Base-by-base conservation (phyloP, 257 asterid genomes). In the Gentiana straminea region DNA sequence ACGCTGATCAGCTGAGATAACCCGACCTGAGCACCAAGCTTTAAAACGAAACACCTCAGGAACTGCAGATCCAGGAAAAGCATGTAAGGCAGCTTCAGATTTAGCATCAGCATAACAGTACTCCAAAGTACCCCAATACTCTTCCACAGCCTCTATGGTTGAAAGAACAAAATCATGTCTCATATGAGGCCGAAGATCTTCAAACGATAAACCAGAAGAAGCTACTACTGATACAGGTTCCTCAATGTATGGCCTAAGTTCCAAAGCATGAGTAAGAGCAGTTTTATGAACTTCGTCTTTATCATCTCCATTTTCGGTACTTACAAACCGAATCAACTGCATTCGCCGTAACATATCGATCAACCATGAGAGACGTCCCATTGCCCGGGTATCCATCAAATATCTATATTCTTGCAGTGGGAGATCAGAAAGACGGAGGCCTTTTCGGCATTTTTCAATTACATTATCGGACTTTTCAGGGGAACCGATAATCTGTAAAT, bases 121-220 rank as follows among this genome's bases (percentile, higher is more conserved):
- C 83, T 87, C 98, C 70, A 91, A 74, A 53, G 95, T 91, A 58
- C 70, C 77, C 98, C 96, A 91, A 81, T 91, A 91, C 60, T 84
- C 95, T 71, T 84, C 82, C 45, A 91, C 90, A 67, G 81, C 92
- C 66, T 70, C 81, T 75, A 69, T 79, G 71, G 77, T 81, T 15
- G 86, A 84, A 65, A 91, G 96, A 78, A 87, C 81, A 72, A 91
- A 91, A 72, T 91, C 98, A 72, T 91, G 94, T 68, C 98, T 81
- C 59, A 79, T 63, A 75, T 83, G 94, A 64, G 98, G 98, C 59
- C 98, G 98, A 66, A 87, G 84, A 75, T 91, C 96, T 44, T 82
- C 77, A 48, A 60, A 79, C 68, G 58, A 59, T 56, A 67, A 71
- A 64, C 78, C 73, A 59, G 76, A 62, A 63, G 92, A 70, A 48